Percentiles rank a stretch among this genome's conserved stretches.
Evolutionary conservation across 139 green algal genomes (phyloP).

Genomic region (Closterium sp.): DNA sequence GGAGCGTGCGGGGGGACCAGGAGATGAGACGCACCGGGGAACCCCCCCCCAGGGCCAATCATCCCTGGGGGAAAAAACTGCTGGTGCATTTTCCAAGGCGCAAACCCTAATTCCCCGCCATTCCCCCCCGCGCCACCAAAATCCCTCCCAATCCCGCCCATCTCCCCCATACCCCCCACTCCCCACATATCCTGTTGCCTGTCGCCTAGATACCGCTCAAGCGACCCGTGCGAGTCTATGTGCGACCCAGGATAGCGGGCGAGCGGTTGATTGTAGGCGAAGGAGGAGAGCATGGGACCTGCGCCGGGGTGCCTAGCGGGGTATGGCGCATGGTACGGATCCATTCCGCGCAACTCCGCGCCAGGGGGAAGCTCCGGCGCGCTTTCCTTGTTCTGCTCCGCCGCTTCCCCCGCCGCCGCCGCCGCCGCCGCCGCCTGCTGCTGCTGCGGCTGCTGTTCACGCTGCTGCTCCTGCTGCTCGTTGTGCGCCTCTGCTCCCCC

Average conservation of each 20-base stretch:
- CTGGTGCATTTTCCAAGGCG: not conserved
- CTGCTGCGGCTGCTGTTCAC: slow-evolving; percentile 5
- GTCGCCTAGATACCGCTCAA: not conserved
- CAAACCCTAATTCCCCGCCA: not conserved
- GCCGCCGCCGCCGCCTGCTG: not conserved
- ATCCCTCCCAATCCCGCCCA: not conserved
- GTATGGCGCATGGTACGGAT: not conserved
- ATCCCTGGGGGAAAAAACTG: not conserved
- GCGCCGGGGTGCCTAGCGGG: not conserved
- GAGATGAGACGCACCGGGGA: not conserved
- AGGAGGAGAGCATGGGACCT: not conserved
- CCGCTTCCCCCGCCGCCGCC: not conserved
- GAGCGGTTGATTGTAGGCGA: not conserved
- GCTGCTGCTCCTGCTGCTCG: slow-evolving; percentile 16
- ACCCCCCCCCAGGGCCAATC: not conserved
- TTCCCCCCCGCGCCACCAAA: not conserved
- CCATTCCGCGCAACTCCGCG: not conserved
- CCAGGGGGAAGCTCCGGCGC: not conserved
- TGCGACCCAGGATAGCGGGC: not conserved
- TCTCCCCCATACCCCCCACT: not conserved
- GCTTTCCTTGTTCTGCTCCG: not conserved
- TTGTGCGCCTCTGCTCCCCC: not conserved
- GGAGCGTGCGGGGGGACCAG: not conserved
- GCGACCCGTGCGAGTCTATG: not conserved
- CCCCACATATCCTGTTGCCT: not conserved